Percentiles rank a stretch among this genome's conserved stretches.
phyloP scores from a whole-genome alignment of 352 stramenopile genomes.

The Saprolegnia parasitica region DNA sequence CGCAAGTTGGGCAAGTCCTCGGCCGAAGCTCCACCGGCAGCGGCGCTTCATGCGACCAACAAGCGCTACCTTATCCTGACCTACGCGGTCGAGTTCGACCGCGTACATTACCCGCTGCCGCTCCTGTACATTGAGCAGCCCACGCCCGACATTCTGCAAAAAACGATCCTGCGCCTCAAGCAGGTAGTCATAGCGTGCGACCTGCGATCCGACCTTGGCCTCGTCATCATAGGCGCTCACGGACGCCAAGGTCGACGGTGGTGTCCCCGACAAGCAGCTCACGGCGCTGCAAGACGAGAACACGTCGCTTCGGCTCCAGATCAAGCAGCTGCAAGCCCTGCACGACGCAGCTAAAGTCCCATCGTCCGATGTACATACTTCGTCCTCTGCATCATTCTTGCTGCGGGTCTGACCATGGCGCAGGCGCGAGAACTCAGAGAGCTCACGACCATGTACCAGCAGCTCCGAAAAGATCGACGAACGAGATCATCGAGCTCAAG shows the following conservation, averaged over 20 bases:
- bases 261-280: conserved; percentile 30
- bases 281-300: conserved; percentile 41
- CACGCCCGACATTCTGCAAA: conserved; percentile 61
- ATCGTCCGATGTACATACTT: conserved; percentile 21
- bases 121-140: conserved; percentile 64
- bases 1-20: conserved; percentile 48
- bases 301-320: conserved; percentile 35
- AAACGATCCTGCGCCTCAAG: conserved; percentile 69
- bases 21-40: background rate
- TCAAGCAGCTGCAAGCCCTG: conserved; percentile 20
- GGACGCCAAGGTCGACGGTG: conserved; percentile 21
- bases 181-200: conserved; percentile 25
- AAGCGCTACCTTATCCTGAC: conserved; percentile 93
- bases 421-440: conserved; percentile 58
- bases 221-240: conserved; percentile 4
- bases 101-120: conserved; percentile 91
- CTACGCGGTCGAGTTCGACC: conserved; percentile 91
- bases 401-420: background rate
- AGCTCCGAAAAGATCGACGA: conserved; percentile 52
- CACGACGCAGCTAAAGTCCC: background rate
- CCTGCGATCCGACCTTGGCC: background rate
- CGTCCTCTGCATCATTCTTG: background rate
- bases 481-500: conserved; percentile 45
- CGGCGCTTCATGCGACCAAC: conserved; percentile 24
- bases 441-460: conserved; percentile 64